Conservation (phyloP, 805 yeast species). For the Wickerhamomyces bovis region DNA sequence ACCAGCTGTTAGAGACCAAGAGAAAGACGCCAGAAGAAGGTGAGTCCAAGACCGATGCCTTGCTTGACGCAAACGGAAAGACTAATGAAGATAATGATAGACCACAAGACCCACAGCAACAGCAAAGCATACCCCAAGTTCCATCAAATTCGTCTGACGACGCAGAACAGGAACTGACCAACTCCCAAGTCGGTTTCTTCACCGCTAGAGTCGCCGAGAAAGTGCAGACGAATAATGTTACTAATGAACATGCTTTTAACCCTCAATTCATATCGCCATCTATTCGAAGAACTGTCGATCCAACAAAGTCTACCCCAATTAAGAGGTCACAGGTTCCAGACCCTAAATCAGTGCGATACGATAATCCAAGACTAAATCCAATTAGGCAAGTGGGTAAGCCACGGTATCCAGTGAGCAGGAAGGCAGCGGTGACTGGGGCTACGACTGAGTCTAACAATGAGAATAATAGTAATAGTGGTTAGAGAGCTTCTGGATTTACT, state of each 20-base stretch:
- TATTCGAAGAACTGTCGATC: slow-evolving; percentile 58
- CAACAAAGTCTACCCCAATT: slow-evolving; percentile 59
- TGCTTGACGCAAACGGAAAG: not conserved
- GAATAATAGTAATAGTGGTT: not conserved
- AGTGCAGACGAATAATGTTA: slow-evolving; percentile 37
- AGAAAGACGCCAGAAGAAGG: slow-evolving; percentile 11
- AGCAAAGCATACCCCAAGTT: not conserved
- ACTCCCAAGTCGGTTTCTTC: slow-evolving; percentile 40
- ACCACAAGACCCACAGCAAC: not conserved
- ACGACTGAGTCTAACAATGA: not conserved
- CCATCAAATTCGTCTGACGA: not conserved
- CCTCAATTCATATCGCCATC: slow-evolving; percentile 54
- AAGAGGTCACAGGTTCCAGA: slow-evolving; percentile 30
- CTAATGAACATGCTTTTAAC: slow-evolving; percentile 38
- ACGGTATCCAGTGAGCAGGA: slow-evolving; percentile 20
- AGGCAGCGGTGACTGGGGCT: not conserved
- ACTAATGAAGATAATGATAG: slow-evolving; percentile 13
- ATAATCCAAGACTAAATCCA: slow-evolving; percentile 21
- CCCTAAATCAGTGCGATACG: slow-evolving; percentile 18
- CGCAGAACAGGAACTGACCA: slow-evolving; percentile 1
- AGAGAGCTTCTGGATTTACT: not conserved
- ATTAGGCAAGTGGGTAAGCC: slow-evolving; percentile 26
- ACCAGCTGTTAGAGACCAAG: slow-evolving; percentile 18
- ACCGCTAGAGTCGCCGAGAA: slow-evolving; percentile 60
- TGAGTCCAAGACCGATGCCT: slow-evolving; percentile 4